These are phyloP conservation scores for Raffaelea albimanens DNA, from an alignment of 2,329 filamentous ascomycete species.

Conservation along the genomic window DNA sequence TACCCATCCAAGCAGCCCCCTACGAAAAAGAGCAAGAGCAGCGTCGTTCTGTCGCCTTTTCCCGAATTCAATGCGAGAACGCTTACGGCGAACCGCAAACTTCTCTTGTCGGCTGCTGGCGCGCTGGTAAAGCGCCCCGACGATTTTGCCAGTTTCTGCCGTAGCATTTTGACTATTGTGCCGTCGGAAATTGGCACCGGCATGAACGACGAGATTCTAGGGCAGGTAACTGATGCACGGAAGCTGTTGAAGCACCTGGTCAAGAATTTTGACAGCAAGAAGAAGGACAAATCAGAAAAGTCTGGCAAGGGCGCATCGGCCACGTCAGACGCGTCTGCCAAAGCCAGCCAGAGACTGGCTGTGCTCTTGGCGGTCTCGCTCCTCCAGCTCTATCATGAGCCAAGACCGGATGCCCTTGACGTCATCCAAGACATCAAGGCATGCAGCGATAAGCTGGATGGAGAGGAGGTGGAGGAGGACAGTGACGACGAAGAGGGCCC, in stretches of 20 bases:
- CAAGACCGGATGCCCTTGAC: constrained; percentile 70
- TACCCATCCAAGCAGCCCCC: constrained; percentile 32
- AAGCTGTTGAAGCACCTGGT: constrained; percentile 40
- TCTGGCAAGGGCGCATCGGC: neutral
- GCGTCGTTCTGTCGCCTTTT: constrained; percentile 25
- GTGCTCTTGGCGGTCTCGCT: constrained; percentile 78
- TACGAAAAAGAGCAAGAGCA: neutral
- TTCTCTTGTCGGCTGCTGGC: constrained; percentile 49
- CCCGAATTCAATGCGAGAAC: constrained; percentile 38
- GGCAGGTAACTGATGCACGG: constrained; percentile 41
- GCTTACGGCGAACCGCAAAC: constrained; percentile 41
- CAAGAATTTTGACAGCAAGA: constrained; percentile 43
- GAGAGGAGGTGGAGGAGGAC: constrained; percentile 34
- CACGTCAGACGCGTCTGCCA: constrained; percentile 21
- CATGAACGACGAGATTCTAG: constrained; percentile 46
- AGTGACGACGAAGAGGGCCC: constrained; percentile 25
- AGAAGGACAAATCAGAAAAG: constrained; percentile 20
- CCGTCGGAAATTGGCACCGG: constrained; percentile 36
- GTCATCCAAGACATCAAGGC: constrained; percentile 74
- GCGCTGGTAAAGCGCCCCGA: constrained; percentile 45
- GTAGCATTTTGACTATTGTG: constrained; percentile 44
- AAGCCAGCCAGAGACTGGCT: constrained; percentile 56
- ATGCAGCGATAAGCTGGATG: constrained; percentile 58
- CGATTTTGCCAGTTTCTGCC: constrained; percentile 43
- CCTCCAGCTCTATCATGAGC: constrained; percentile 78